Evolutionary conservation across 2,329 filamentous ascomycete genomes (phyloP).

Genomic region (Pyrenochaeta sp.): DNA sequence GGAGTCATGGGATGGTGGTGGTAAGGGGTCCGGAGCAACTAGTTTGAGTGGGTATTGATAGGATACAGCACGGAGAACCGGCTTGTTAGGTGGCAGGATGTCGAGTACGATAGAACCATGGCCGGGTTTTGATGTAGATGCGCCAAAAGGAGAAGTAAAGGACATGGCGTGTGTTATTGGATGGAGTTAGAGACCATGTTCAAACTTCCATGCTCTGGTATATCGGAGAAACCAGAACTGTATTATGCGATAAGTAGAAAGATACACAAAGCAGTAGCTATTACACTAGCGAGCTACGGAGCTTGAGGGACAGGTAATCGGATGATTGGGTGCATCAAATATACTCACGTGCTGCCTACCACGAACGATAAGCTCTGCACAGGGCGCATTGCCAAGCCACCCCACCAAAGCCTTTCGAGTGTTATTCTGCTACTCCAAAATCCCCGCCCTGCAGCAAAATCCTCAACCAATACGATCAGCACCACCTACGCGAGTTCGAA

Average conservation of each 20-base stretch:
- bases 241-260: too few species aligned
- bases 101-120: conserved; percentile 79
- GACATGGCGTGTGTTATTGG: conserved; percentile 34
- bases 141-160: conserved; percentile 74
- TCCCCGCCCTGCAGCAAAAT: conserved; percentile 20
- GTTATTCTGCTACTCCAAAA: conserved; percentile 14
- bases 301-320: too few species aligned
- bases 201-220: neutral
- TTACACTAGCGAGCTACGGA: too few species aligned
- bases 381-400: conserved; percentile 6
- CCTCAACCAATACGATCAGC: conserved; percentile 16
- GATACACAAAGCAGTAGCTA: too few species aligned
- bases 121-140: conserved; percentile 76
- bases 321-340: too few species aligned
- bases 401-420: conserved; percentile 11
- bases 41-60: conserved; percentile 97
- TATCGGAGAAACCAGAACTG: too few species aligned
- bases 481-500: conserved; percentile 19
- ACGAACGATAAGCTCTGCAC: neutral
- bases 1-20: conserved; percentile 56
- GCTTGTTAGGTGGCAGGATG: conserved; percentile 74
- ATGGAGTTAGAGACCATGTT: conserved; percentile 19
- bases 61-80: conserved; percentile 75
- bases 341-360: too few species aligned
- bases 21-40: conserved; percentile 77